A percentile compares a stretch with the other conserved stretches of the same genome.
Conservation (phyloP, 75 land plant species). For the Pseudotsuga menziesii region DNA sequence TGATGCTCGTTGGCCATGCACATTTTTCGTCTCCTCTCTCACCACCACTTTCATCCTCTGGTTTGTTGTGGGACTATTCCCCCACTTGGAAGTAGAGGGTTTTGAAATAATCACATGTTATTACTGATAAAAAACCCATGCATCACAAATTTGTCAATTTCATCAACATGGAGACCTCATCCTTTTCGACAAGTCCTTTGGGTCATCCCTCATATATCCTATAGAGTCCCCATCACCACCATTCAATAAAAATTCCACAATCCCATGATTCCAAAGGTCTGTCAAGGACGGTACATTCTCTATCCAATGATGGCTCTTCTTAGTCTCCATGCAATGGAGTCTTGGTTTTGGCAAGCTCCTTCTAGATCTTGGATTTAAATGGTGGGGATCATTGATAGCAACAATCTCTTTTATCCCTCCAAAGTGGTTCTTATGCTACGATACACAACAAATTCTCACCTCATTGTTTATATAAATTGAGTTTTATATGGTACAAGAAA, state of each 20-base stretch:
- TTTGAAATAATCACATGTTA: not conserved
- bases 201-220: no score
- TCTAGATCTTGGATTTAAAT: not conserved
- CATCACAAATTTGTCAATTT: no score
- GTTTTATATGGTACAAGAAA: no score
- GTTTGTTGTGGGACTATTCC: not conserved
- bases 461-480: not conserved
- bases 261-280: no score
- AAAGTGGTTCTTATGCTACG: not conserved
- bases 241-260: no score
- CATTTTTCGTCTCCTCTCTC: constrained; percentile 27
- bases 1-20: constrained; percentile 31
- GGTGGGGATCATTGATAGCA: no score
- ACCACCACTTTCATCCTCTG: constrained; percentile 1
- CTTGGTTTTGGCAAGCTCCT: not conserved
- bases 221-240: no score
- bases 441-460: not conserved
- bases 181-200: not conserved
- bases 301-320: no score
- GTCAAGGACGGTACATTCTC: no score
- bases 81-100: not conserved
- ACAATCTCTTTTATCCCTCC: not conserved
- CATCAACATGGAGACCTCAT: not conserved
- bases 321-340: no score
- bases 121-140: not conserved